Conservation (phyloP, 164 flowering plant species). For the Berberis thunbergii region DNA sequence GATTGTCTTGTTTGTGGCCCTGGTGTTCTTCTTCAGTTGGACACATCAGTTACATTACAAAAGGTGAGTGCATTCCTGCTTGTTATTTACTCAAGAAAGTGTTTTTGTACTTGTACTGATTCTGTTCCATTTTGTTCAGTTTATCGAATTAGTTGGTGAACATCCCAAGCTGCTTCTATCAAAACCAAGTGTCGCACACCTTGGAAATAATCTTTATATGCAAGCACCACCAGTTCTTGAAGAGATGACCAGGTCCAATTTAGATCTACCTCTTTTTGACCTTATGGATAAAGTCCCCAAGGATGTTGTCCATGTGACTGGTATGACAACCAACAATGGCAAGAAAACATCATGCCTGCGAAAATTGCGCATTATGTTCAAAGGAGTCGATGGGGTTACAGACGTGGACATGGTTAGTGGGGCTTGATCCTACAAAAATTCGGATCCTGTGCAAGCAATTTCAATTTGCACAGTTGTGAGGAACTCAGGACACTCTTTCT, state of each 20-base stretch:
- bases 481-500: neutral
- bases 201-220: constrained; percentile 82
- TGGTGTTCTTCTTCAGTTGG: constrained; percentile 86
- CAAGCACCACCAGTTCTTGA: constrained; percentile 87
- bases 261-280: constrained; percentile 50
- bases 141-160: constrained; percentile 68
- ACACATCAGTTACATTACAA: constrained; percentile 54
- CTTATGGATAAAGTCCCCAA: constrained; percentile 56
- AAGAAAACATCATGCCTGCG: constrained; percentile 48
- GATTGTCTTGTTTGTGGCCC: constrained; percentile 98
- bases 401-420: constrained; percentile 84
- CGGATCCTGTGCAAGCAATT: neutral
- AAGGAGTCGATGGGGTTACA: constrained; percentile 56
- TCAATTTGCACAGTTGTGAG: neutral
- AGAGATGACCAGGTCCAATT: constrained; percentile 83
- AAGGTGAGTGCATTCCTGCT: constrained; percentile 38
- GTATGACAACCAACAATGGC: constrained; percentile 42
- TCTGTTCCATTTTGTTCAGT: constrained; percentile 32
- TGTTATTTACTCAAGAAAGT: neutral
- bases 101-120: neutral
- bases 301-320: constrained; percentile 63
- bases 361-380: constrained; percentile 73
- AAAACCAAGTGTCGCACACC: constrained; percentile 58
- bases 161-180: constrained; percentile 62
- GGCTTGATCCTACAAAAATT: constrained; percentile 27